phyloP scores from a whole-genome alignment of 2,329 filamentous ascomycete genomes.

The Sodiomyces alkalinus region DNA sequence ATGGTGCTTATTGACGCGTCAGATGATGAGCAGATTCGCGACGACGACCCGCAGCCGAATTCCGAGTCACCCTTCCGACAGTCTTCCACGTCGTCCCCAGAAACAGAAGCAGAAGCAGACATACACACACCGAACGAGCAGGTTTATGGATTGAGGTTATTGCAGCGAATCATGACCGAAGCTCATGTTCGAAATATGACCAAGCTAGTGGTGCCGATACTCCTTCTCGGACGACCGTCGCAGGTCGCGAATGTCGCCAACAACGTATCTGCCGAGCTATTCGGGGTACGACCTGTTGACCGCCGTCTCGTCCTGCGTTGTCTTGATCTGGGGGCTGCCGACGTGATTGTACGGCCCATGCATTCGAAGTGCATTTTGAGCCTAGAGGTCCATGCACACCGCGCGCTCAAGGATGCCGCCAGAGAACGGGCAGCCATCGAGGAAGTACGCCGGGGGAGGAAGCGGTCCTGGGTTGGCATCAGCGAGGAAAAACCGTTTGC shows the following conservation, averaged over 20 bases:
- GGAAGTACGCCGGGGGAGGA: slow-evolving; percentile 59
- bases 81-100: slow-evolving; percentile 26
- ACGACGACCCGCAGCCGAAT: slow-evolving; percentile 16
- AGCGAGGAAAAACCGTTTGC: slow-evolving; percentile 75
- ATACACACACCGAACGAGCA: slow-evolving; percentile 30
- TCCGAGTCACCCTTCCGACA: slow-evolving; percentile 28
- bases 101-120: slow-evolving; percentile 18
- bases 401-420: slow-evolving; percentile 60
- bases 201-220: slow-evolving; percentile 40
- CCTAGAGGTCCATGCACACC: slow-evolving; percentile 71
- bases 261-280: slow-evolving; percentile 10
- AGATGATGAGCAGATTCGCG: slow-evolving; percentile 28
- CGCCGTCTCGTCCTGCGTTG: slow-evolving; percentile 48
- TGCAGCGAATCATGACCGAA: slow-evolving; percentile 43
- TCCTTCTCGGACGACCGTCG: slow-evolving; percentile 30
- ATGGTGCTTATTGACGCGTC: slow-evolving; percentile 43
- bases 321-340: slow-evolving; percentile 71
- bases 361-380: slow-evolving; percentile 58
- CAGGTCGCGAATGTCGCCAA: slow-evolving; percentile 11
- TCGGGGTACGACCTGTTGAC: slow-evolving; percentile 18
- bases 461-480: slow-evolving; percentile 83
- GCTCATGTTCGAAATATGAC: slow-evolving; percentile 39
- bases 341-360: slow-evolving; percentile 72
- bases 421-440: slow-evolving; percentile 59
- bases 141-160: slow-evolving; percentile 36